These are phyloP conservation scores for Coemansia sp. DNA, from an alignment of 192 early-diverging fungal species.

Conservation along the genomic window DNA sequence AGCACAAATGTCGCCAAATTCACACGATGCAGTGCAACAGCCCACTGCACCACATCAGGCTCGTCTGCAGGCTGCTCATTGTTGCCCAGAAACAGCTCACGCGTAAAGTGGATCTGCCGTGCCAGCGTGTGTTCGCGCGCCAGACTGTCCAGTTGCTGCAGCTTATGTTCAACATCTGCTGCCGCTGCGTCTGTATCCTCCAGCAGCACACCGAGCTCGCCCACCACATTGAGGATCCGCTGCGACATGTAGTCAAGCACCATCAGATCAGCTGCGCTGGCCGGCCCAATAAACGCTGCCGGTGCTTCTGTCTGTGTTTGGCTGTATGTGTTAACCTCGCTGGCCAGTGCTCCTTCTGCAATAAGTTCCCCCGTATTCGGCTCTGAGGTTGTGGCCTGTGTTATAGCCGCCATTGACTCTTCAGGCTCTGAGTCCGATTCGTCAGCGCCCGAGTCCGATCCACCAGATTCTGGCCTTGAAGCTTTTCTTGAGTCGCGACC, in stretches of 20 bases:
- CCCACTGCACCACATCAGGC: slow-evolving; percentile 32
- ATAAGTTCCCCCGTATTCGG: neutral
- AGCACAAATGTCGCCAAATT: slow-evolving; percentile 44
- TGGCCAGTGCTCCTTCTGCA: neutral
- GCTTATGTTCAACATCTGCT: neutral
- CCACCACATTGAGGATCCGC: slow-evolving; percentile 24
- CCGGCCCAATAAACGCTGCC: slow-evolving; percentile 3
- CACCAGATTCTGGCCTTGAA: neutral
- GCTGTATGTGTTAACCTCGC: neutral
- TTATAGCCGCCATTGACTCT: neutral
- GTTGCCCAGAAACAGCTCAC: slow-evolving; percentile 20
- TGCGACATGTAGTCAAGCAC: slow-evolving; percentile 48
- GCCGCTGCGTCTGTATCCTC: neutral
- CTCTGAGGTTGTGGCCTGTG: neutral
- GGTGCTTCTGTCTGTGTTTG: neutral
- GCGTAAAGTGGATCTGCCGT: slow-evolving; percentile 42
- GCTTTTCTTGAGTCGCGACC: neutral
- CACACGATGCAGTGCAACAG: slow-evolving; percentile 22
- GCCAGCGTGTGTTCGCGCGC: slow-evolving; percentile 36
- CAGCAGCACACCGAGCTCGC: slow-evolving; percentile 3
- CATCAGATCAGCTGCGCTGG: slow-evolving; percentile 28
- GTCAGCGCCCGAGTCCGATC: neutral
- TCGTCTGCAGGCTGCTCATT: slow-evolving; percentile 25
- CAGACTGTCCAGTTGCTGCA: slow-evolving; percentile 26
- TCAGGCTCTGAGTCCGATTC: neutral